Evolutionary conservation across 768 basidiomycete genomes (phyloP).

Genomic region (Pleurotus platypus): DNA sequence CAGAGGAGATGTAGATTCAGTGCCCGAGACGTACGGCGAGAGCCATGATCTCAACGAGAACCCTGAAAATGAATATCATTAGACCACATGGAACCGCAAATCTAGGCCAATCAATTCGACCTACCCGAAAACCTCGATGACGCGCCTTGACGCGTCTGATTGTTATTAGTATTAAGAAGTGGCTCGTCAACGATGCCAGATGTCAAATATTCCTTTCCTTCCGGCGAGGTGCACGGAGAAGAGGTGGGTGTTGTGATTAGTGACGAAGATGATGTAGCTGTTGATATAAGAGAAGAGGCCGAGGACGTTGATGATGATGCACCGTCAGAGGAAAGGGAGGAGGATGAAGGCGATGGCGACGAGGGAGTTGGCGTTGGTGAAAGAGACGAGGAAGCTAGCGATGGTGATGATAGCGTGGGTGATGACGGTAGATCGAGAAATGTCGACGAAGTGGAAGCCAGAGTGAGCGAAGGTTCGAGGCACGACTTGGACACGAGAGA

Average conservation of each 20-base stretch:
- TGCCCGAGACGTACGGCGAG: not conserved
- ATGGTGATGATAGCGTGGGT: too few relatives aligned
- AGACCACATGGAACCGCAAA: too few relatives aligned
- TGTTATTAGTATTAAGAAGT: too few relatives aligned
- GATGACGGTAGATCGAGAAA: too few relatives aligned
- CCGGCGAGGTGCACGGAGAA: constrained; percentile 2
- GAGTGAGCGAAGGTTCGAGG: too few relatives aligned
- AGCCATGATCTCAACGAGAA: constrained; percentile 4
- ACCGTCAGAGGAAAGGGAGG: not conserved
- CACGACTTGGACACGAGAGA: not conserved
- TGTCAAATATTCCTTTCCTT: too few relatives aligned
- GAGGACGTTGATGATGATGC: not conserved
- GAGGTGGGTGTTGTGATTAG: constrained; percentile 1
- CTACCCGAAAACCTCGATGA: too few relatives aligned
- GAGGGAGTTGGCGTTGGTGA: not conserved
- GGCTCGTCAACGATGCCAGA: too few relatives aligned
- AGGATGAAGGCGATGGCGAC: not conserved
- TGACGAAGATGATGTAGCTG: not conserved
- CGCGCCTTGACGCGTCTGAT: too few relatives aligned
- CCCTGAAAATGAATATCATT: too few relatives aligned
- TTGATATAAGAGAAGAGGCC: constrained; percentile 4
- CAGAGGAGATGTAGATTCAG: not conserved
- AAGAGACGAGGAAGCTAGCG: too few relatives aligned
- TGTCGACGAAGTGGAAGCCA: not conserved
- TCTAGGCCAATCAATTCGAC: too few relatives aligned